Base-by-base conservation (phyloP, 176 grass and related monocot genomes). In the Poa pratensis region DNA sequence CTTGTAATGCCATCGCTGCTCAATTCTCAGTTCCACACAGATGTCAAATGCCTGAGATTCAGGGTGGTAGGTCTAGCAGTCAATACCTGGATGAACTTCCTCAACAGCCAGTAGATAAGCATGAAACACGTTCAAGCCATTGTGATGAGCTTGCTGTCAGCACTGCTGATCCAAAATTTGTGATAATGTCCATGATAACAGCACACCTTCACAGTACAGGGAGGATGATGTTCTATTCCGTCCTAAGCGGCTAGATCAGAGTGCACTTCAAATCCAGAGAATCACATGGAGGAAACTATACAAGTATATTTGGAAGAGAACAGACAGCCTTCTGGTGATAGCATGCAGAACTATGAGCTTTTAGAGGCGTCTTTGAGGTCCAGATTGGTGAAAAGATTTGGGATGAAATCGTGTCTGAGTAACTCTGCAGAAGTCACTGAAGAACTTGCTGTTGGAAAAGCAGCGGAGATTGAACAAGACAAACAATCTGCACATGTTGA, bases 361-460 rank as follows among this genome's bases (percentile, higher is more conserved):
- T 87, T 97, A 87, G 93, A 99, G 94, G 96, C 91, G 86, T 90
- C 88, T 80, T 89, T 99, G 75, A 95, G 96, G 78, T 99, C 96
- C 76, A 89, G 87, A 69, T 87, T 99, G 73, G 93, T 99, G 7
- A 92, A 94, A 57, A 82, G 82, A 78, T 92, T 94, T 48, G 73
- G 88, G 45, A 92, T 87, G 81, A 95, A 91, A 84, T 50, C 89
- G 69, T 76, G 54, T 54, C 55, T 83, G 54, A 91, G 86, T 80
- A 73, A 23, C 87, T 60, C 75, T 45, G 52, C 79, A 80, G 88
- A 86, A 58, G 83, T 75, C 24, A 60, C 82, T 68, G 85, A 85
- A 77, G 91, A 89, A 63, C 24, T 72, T 71, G 72, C 84, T 54
- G 24, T 77, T 93, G 80, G 82, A 42, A 77, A 89, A 85, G 77